A percentile compares a stretch with the other conserved stretches of the same genome.
phyloP scores from a whole-genome alignment of 306 rosid genomes.

The Prinsepia uniflora region DNA sequence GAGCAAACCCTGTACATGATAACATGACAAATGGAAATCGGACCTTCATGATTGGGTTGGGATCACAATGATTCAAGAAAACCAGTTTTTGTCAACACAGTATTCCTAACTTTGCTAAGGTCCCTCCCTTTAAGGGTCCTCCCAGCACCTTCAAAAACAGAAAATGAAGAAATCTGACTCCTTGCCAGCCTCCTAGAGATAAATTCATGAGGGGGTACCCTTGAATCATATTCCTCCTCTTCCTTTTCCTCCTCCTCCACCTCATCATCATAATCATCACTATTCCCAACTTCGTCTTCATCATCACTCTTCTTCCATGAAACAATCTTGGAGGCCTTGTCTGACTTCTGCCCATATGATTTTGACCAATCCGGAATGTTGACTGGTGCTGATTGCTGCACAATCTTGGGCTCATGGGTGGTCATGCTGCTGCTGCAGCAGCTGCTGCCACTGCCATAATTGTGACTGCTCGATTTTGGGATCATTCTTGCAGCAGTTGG shows the following conservation, averaged over 20 bases:
- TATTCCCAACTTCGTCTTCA: slow-evolving; percentile 12
- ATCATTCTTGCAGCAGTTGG: slow-evolving; percentile 60
- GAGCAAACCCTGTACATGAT: slow-evolving; percentile 22
- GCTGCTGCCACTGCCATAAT: slow-evolving; percentile 27
- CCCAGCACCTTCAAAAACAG: slow-evolving; percentile 91
- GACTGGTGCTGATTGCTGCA: slow-evolving; percentile 76
- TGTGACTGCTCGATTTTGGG: slow-evolving; percentile 35
- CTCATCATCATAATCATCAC: background rate
- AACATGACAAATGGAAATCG: background rate
- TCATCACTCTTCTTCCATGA: slow-evolving; percentile 30
- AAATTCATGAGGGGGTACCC: slow-evolving; percentile 78
- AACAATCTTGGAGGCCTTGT: slow-evolving; percentile 28
- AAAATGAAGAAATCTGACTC: slow-evolving; percentile 77
- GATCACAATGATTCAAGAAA: slow-evolving; percentile 64
- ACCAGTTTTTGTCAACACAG: slow-evolving; percentile 74
- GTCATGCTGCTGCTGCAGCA: slow-evolving; percentile 20
- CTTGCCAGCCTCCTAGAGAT: slow-evolving; percentile 81
- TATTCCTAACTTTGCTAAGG: slow-evolving; percentile 83
- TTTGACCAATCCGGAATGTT: slow-evolving; percentile 70
- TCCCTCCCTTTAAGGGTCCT: slow-evolving; percentile 95
- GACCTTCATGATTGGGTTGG: background rate
- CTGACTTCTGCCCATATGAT: slow-evolving; percentile 37
- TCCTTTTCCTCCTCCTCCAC: slow-evolving; percentile 23
- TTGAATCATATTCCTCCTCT: slow-evolving; percentile 39
- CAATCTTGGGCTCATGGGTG: slow-evolving; percentile 33